Conservation (phyloP, 148 eudicot genomes). For the Nepenthes mirabilis region DNA sequence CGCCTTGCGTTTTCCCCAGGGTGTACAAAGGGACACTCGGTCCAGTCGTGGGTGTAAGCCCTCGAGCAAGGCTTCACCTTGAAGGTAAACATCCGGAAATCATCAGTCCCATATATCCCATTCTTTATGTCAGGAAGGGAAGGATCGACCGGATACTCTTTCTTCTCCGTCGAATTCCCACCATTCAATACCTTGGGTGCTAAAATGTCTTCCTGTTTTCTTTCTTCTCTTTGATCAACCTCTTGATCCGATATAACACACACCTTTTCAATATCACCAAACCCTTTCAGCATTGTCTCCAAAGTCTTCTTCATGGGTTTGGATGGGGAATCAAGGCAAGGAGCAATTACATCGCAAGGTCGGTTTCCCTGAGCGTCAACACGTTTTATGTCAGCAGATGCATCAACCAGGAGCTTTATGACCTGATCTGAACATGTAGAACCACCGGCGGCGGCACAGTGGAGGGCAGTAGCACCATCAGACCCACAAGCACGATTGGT, state of each 20-base stretch:
- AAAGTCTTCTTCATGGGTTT: slow-evolving; percentile 43
- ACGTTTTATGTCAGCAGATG: slow-evolving; percentile 39
- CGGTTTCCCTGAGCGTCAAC: slow-evolving; percentile 51
- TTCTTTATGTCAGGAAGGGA: slow-evolving; percentile 82
- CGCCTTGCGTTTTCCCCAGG: slow-evolving; percentile 97
- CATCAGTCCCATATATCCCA: slow-evolving; percentile 80
- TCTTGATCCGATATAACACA: slow-evolving; percentile 14
- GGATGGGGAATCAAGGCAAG: slow-evolving; percentile 15
- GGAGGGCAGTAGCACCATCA: slow-evolving; percentile 82
- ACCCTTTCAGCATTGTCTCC: slow-evolving; percentile 37
- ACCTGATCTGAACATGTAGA: slow-evolving; percentile 34
- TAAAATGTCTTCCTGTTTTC: slow-evolving; percentile 11
- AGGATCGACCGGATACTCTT: slow-evolving; percentile 77
- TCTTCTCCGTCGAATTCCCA: slow-evolving; percentile 50
- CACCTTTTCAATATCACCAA: slow-evolving; percentile 11
- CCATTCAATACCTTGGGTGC: slow-evolving; percentile 23
- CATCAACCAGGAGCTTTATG: slow-evolving; percentile 51
- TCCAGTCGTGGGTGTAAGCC: slow-evolving; percentile 99
- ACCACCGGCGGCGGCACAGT: slow-evolving; percentile 73
- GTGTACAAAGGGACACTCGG: slow-evolving; percentile 95
- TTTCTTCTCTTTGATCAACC: slow-evolving; percentile 3
- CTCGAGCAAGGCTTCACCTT: slow-evolving; percentile 95
- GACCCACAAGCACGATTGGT: slow-evolving; percentile 68
- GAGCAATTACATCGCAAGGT: slow-evolving; percentile 50
- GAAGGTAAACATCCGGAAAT: slow-evolving; percentile 83